These are phyloP conservation scores for Kernera saxatilis DNA, from an alignment of 345 rosid species.

Conservation along the genomic window DNA sequence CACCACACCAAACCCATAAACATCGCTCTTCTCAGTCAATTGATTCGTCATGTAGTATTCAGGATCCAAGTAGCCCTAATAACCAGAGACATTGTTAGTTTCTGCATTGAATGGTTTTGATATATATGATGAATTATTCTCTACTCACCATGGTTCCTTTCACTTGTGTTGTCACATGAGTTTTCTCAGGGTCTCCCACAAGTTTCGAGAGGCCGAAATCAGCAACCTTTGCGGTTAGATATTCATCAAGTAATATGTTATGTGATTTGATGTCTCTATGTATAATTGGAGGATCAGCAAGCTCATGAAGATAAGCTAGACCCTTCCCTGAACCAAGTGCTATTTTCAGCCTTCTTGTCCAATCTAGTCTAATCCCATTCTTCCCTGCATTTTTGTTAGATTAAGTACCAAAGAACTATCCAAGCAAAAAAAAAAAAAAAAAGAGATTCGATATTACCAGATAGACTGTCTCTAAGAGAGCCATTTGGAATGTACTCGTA, in stretches of 20 bases:
- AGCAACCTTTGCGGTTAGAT: slow-evolving; percentile 72
- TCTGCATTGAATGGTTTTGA: background rate
- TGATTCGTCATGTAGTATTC: slow-evolving; percentile 94
- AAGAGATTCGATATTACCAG: slow-evolving; percentile 42
- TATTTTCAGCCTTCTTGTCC: slow-evolving; percentile 73
- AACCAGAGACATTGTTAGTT: background rate
- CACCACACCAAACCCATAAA: slow-evolving; percentile 85
- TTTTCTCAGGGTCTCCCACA: slow-evolving; percentile 48
- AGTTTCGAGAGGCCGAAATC: slow-evolving; percentile 93
- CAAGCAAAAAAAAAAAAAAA: too few relatives aligned
- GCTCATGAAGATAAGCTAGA: slow-evolving; percentile 80
- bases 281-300: slow-evolving; percentile 90
- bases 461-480: slow-evolving; percentile 51
- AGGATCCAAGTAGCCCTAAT: slow-evolving; percentile 84
- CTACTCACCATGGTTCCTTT: slow-evolving; percentile 89
- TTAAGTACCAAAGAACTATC: background rate
- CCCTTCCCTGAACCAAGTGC: slow-evolving; percentile 82
- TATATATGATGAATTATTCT: background rate
- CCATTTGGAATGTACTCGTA: slow-evolving; percentile 74
- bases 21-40: slow-evolving; percentile 87
- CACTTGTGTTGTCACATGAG: slow-evolving; percentile 83
- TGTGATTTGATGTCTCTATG: slow-evolving; percentile 86
- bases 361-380: slow-evolving; percentile 68
- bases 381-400: slow-evolving; percentile 47
- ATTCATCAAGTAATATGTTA: slow-evolving; percentile 75